Evolutionary conservation across 768 basidiomycete genomes (phyloP), one percentile per base, ranked within the genome.

Genomic region (Fistulinella prunicolor): DNA sequence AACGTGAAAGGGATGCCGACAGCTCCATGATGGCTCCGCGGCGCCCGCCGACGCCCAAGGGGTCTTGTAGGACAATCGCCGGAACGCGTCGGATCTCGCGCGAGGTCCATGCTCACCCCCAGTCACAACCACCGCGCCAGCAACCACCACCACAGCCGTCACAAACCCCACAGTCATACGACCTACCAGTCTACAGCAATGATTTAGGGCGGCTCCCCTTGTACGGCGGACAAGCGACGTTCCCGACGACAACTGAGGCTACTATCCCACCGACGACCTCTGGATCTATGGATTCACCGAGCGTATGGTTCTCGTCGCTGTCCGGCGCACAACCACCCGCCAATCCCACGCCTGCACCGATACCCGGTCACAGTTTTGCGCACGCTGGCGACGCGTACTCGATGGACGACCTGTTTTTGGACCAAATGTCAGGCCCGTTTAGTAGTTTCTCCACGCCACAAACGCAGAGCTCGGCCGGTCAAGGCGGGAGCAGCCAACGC

Each of bases 1-100:
- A 89, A 50, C 82, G 86, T 16, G 83, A 82, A 40, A 72, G 85
- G 32, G 81, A 80, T 46, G 68, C 77, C 1, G 82, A 84, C 45
- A 76, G 73, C 51, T 74, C 80, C 3, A 39, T 54, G 0, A 46
- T 58, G 9, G 14, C 54, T 28, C 22, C 44, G 14, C 49, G 47
- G 1, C 14, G 55, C 1, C 2, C 36, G 17, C 49, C 59, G 3
- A 16, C 23, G 22, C 26, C 48, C 32, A 42, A 51, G 24, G 66
- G 62, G 1, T 39, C 40, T 16, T 46, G 57, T 9, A 59, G 73
- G 16, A 44, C 54, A 46, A 55, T 73, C 13, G 69, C 70, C 1
- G 67, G 73, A 39, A 54, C 64, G 8, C 64, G 65, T 35, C 73
- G 71, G n/a, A 47, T 70, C 36, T 61, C 65, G 14, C 58, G 61